A percentile compares a stretch with the other conserved stretches of the same genome.
phyloP scores from a whole-genome alignment of 2,329 filamentous ascomycete species.

The Fusarium solani-melongenae region DNA sequence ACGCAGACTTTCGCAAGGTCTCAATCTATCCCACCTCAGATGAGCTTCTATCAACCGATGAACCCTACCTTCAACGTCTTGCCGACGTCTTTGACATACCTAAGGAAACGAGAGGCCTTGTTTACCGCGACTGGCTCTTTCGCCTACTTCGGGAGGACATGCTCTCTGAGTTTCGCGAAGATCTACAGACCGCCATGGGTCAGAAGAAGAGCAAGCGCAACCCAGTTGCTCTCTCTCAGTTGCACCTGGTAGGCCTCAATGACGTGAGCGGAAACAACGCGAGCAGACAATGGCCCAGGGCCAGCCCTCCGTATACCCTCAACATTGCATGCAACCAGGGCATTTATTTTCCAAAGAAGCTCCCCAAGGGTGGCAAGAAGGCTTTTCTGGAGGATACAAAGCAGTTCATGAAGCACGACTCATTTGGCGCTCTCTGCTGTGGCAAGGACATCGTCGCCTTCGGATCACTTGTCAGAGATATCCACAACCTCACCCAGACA shows the following conservation, averaged over 20 bases:
- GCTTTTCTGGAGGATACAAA: constrained; percentile 59
- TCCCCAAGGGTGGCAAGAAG: constrained; percentile 49
- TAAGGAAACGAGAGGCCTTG: constrained; percentile 51
- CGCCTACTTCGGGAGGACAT: constrained; percentile 78
- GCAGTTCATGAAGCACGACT: constrained; percentile 66
- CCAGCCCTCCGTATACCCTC: constrained; percentile 49
- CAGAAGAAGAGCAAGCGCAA: constrained; percentile 58
- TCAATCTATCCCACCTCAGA: constrained; percentile 73
- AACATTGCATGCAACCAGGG: constrained; percentile 55
- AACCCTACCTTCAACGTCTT: constrained; percentile 66
- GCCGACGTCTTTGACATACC: constrained; percentile 58
- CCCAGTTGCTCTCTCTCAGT: constrained; percentile 52
- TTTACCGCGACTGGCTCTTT: constrained; percentile 77
- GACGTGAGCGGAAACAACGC: constrained; percentile 39
- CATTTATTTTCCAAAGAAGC: constrained; percentile 54
- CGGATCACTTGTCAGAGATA: constrained; percentile 65
- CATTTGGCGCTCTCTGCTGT: constrained; percentile 70
- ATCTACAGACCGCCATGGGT: constrained; percentile 62
- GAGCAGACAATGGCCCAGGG: constrained; percentile 6
- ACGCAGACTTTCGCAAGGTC: constrained; percentile 68
- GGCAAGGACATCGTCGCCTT: constrained; percentile 68
- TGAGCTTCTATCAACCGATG: constrained; percentile 66
- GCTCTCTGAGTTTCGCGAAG: constrained; percentile 72
- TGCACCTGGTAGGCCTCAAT: constrained; percentile 54
- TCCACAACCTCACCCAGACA: constrained; percentile 53